Percentiles rank a stretch among this genome's conserved stretches.
These are phyloP conservation scores for Bauhinia variegata DNA, from an alignment of 306 rosid genomes.

Conservation along the genomic window DNA sequence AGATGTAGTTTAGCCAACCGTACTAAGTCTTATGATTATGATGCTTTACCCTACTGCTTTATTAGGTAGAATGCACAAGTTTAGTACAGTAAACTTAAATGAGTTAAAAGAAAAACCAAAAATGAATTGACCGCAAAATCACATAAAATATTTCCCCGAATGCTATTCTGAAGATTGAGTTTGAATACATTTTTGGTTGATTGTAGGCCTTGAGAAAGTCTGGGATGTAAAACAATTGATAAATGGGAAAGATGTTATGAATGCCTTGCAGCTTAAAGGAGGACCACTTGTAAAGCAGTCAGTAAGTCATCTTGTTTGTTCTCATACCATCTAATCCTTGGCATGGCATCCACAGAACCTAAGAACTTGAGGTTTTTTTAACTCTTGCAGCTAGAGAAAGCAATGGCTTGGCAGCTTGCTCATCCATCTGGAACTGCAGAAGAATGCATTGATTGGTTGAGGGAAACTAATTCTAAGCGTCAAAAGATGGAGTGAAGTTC, in stretches of 20 bases:
- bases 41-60: constrained; percentile 16
- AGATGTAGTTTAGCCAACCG: too few species aligned
- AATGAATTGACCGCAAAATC: neutral
- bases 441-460: constrained; percentile 84
- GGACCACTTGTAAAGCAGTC: constrained; percentile 83
- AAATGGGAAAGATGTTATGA: constrained; percentile 82
- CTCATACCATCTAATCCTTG: neutral
- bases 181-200: constrained; percentile 31
- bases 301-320: constrained; percentile 53
- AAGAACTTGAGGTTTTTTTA: constrained; percentile 22
- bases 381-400: constrained; percentile 66
- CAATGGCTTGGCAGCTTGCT: constrained; percentile 90
- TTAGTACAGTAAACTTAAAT: neutral
- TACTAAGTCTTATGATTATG: constrained; percentile 2
- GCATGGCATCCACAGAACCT: neutral
- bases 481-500: constrained; percentile 55
- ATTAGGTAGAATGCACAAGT: constrained; percentile 2
- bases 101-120: neutral
- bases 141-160: neutral
- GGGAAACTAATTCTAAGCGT: constrained; percentile 68
- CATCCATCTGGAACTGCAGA: constrained; percentile 64
- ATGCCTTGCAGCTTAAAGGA: constrained; percentile 66
- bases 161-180: neutral
- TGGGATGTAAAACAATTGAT: constrained; percentile 78
- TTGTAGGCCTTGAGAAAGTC: constrained; percentile 69